Evolutionary conservation across 1,284 basidiomycete genomes (phyloP).

Genomic region (Ceratobasidium sp.): DNA sequence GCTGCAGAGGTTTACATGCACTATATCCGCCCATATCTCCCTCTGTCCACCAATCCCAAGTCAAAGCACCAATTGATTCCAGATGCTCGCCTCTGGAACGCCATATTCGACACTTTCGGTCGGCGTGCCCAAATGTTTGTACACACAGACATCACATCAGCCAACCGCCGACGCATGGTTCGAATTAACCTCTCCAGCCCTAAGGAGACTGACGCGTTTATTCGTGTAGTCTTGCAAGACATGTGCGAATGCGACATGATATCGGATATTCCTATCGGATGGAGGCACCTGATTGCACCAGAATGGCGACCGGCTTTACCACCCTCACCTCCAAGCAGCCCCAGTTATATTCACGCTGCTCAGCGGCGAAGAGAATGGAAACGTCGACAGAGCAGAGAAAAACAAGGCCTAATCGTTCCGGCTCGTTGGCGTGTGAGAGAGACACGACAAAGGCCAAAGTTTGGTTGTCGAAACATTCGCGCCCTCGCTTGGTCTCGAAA

Average conservation of each 20-base stretch:
- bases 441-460: neutral
- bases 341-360: neutral
- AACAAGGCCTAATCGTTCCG: neutral
- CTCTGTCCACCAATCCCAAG: neutral
- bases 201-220: slow-evolving; percentile 22
- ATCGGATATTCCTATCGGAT: slow-evolving; percentile 4
- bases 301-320: neutral
- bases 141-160: neutral
- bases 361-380: neutral
- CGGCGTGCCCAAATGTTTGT: slow-evolving; percentile 48
- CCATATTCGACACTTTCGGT: slow-evolving; percentile 60
- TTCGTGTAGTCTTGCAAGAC: slow-evolving; percentile 6
- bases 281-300: slow-evolving; percentile 16
- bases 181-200: neutral
- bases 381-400: neutral
- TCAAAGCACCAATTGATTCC: slow-evolving; percentile 53
- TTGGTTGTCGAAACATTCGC: neutral
- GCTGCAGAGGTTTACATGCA: slow-evolving; percentile 22
- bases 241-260: slow-evolving; percentile 24
- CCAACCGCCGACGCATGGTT: neutral
- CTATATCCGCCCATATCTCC: slow-evolving; percentile 27
- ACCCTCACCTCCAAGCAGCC: neutral
- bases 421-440: slow-evolving; percentile 8
- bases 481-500: neutral
- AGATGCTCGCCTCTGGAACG: slow-evolving; percentile 73